These are phyloP conservation scores for Hydrangea macrophylla DNA, from an alignment of 148 eudicot species.

Conservation along the genomic window DNA sequence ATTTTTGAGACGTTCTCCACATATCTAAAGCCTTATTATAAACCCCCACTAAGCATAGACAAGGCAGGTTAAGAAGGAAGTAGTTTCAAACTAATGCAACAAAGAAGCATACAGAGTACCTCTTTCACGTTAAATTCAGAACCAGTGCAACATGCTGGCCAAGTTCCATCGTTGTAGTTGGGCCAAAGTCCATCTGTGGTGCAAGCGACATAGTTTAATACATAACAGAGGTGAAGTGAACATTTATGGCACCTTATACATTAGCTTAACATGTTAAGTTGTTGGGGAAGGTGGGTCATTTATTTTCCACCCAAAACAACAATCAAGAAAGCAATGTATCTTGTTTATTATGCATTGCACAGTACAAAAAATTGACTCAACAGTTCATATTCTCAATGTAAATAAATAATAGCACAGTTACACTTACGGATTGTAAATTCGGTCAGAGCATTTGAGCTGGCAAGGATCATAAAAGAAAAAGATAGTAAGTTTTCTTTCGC, in stretches of 20 bases:
- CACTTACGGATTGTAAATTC: conserved; percentile 89
- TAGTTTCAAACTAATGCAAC: not conserved
- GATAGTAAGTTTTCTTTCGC: conserved; percentile 12
- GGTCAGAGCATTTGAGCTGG: conserved; percentile 61
- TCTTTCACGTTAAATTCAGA: conserved; percentile 58
- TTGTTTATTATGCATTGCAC: not conserved
- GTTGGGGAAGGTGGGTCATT: not conserved
- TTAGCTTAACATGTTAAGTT: not conserved
- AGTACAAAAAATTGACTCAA: not conserved
- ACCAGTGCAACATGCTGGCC: conserved; percentile 86
- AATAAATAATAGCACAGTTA: conserved; percentile 7
- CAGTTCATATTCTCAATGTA: not conserved
- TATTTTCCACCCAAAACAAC: not conserved
- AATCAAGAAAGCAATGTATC: not conserved
- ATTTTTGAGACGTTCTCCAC: not conserved
- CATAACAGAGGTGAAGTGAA: not conserved
- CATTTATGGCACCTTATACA: not conserved
- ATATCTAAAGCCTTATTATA: not conserved
- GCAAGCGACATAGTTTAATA: conserved; percentile 10
- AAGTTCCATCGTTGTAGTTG: conserved; percentile 86
- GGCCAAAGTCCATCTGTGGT: conserved; percentile 91
- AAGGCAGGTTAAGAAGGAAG: conserved; percentile 7
- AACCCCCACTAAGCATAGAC: not conserved
- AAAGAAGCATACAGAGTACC: conserved; percentile 34
- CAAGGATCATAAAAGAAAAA: conserved; percentile 17